Percentiles rank a stretch among this genome's conserved stretches.
Conservation (phyloP, 352 stramenopile genomes). For the Phytophthora nicotianae region DNA sequence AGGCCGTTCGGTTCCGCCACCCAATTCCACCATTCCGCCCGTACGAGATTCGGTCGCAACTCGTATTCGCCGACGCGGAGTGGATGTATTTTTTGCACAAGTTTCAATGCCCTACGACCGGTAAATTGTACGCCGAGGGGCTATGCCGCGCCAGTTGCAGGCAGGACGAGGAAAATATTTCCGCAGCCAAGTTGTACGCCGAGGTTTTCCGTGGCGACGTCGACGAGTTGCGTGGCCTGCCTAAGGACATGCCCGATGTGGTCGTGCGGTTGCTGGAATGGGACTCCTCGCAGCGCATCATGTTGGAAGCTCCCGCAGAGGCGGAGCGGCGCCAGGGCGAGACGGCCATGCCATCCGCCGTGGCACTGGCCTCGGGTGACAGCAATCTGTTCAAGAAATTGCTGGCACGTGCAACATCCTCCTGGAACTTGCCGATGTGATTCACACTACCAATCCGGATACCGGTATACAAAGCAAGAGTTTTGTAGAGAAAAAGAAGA, state of each 20-base stretch:
- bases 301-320: slow-evolving; percentile 33
- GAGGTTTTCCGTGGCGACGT: slow-evolving; percentile 33
- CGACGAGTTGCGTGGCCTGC: slow-evolving; percentile 12
- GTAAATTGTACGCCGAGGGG: slow-evolving; percentile 64
- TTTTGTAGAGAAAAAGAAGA: slow-evolving; percentile 17
- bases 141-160: slow-evolving; percentile 45
- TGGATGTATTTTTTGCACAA: slow-evolving; percentile 69
- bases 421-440: slow-evolving; percentile 46
- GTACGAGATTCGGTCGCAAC: slow-evolving; percentile 62
- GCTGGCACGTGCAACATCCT: slow-evolving; percentile 28
- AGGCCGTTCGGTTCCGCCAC: slow-evolving; percentile 62
- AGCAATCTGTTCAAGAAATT: slow-evolving; percentile 18
- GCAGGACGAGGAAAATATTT: slow-evolving; percentile 24
- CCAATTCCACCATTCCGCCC: slow-evolving; percentile 59
- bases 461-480: slow-evolving; percentile 4
- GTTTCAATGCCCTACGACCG: slow-evolving; percentile 63
- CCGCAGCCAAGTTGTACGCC: slow-evolving; percentile 32
- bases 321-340: slow-evolving; percentile 19
- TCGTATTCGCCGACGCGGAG: slow-evolving; percentile 51
- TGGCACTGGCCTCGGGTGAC: neutral
- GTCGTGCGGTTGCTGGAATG: slow-evolving; percentile 52
- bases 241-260: slow-evolving; percentile 45
- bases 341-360: slow-evolving; percentile 12
- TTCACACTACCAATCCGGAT: slow-evolving; percentile 9
- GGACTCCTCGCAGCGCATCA: slow-evolving; percentile 38